Evolutionary conservation across 192 early-diverging fungal species (phyloP).

Genomic region (Phlyctochytrium planicorne): DNA sequence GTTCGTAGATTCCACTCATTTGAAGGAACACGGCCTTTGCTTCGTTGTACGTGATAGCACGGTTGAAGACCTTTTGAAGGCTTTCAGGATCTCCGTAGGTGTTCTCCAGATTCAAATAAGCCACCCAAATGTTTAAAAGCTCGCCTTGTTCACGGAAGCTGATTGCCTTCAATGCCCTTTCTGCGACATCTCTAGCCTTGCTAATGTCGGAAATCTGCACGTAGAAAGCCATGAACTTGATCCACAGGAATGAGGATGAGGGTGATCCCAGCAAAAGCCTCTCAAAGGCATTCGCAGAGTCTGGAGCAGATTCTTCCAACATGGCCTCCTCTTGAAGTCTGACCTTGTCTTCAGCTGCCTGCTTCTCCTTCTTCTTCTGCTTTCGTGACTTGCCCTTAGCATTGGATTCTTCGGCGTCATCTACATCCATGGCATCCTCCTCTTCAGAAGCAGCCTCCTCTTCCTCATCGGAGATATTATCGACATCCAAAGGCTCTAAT

Average conservation of each 20-base stretch:
- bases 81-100: constrained; percentile 83
- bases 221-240: constrained; percentile 99
- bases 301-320: constrained; percentile 48
- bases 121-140: constrained; percentile 98
- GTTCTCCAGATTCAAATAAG: constrained; percentile 94
- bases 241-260: constrained; percentile 96
- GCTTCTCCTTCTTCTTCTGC: constrained; percentile 63
- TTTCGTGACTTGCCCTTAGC: constrained; percentile 42
- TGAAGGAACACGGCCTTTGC: constrained; percentile 87
- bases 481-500: constrained; percentile 37
- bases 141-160: constrained; percentile 90
- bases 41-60: constrained; percentile 81
- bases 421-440: constrained; percentile 40
- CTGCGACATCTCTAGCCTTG: constrained; percentile 90
- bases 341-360: constrained; percentile 49
- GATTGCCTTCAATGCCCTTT: constrained; percentile 92
- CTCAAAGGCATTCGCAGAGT: constrained; percentile 85
- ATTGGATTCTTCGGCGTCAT: constrained; percentile 33
- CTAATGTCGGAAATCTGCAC: constrained; percentile 88
- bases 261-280: constrained; percentile 90
- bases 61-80: constrained; percentile 80
- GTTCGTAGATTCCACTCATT: constrained; percentile 87
- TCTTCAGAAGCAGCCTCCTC: constrained; percentile 31
- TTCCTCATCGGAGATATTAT: constrained; percentile 50
- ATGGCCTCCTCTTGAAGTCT: constrained; percentile 45